A percentile compares a stretch with the other conserved stretches of the same genome.
Conservation (phyloP, 805 yeast genomes). For the Lipomyces mesembrius region DNA sequence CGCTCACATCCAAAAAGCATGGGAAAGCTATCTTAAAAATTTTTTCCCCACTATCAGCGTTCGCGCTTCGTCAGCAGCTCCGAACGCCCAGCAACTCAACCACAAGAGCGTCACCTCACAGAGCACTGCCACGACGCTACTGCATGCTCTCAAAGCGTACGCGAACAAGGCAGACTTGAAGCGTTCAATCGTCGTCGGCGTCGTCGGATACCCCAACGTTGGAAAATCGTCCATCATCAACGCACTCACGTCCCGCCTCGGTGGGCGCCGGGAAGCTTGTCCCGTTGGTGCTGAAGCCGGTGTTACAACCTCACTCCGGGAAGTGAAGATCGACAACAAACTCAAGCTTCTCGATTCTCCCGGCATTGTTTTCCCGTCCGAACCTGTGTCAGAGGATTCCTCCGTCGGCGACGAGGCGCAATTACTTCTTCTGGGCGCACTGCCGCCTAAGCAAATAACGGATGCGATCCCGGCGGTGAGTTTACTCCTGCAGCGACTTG, state of each 20-base stretch:
- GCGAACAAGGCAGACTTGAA: constrained; percentile 83
- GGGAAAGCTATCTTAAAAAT: constrained; percentile 78
- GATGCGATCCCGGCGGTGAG: constrained; percentile 87
- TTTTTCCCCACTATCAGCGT: constrained; percentile 92
- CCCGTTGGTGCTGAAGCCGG: constrained; percentile 99
- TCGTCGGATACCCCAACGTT: constrained; percentile 96
- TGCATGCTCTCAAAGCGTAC: constrained; percentile 82
- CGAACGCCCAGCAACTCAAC: constrained; percentile 69
- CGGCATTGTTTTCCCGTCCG: constrained; percentile 89
- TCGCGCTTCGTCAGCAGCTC: constrained; percentile 66
- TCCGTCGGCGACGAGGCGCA: constrained; percentile 74
- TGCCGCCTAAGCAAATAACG: constrained; percentile 80
- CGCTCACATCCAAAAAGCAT: constrained; percentile 74
- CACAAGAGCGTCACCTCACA: constrained; percentile 69
- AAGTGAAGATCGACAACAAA: constrained; percentile 88
- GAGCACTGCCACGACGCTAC: constrained; percentile 71
- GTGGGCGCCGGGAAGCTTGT: constrained; percentile 61
- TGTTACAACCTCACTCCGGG: constrained; percentile 88
- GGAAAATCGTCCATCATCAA: constrained; percentile 90
- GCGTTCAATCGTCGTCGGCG: constrained; percentile 90
- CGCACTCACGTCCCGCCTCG: constrained; percentile 79
- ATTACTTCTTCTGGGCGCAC: constrained; percentile 81
- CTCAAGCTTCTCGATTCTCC: constrained; percentile 92
- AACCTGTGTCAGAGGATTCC: constrained; percentile 34
- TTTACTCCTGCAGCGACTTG: constrained; percentile 72